Evolutionary conservation across 768 basidiomycete genomes (phyloP).

Genomic region (Bullera alba): DNA sequence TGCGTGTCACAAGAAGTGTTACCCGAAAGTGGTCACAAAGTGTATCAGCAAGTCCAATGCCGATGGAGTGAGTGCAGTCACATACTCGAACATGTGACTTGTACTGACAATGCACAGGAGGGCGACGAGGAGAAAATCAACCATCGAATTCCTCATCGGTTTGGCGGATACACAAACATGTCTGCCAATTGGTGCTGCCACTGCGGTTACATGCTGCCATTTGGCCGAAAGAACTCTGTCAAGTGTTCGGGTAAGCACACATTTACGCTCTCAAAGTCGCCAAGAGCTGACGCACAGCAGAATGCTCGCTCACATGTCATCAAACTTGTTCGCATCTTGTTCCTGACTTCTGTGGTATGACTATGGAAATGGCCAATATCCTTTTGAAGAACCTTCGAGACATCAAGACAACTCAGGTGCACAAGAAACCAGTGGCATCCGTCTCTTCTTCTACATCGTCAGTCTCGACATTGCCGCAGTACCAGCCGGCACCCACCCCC

Average conservation of each 20-base stretch:
- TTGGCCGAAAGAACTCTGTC: conserved; percentile 92
- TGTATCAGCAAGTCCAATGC: conserved; percentile 96
- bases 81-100: not conserved
- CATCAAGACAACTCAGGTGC: conserved; percentile 59
- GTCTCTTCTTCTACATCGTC: conserved; percentile 30
- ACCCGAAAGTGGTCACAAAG: conserved; percentile 97
- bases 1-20: conserved; percentile 98
- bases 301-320: conserved; percentile 94
- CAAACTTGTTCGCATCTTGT: conserved; percentile 96
- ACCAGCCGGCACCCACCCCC: conserved; percentile 8
- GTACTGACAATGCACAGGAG: conserved; percentile 53
- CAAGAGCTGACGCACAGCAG: conserved; percentile 40
- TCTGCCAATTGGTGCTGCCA: conserved; percentile 99
- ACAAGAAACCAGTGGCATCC: conserved; percentile 37
- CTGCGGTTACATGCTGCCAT: conserved; percentile 94
- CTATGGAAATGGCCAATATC: conserved; percentile 96
- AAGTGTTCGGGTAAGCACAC: conserved; percentile 69
- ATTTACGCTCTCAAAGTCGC: not conserved
- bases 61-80: conserved; percentile 63
- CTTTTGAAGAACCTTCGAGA: conserved; percentile 82
- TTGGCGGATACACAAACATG: conserved; percentile 92
- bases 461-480: conserved; percentile 23
- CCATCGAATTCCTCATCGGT: conserved; percentile 97
- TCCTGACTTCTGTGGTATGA: conserved; percentile 99
- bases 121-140: conserved; percentile 98